phyloP scores from a whole-genome alignment of 1,284 basidiomycete genomes.

The Apiotrichum porosum region DNA sequence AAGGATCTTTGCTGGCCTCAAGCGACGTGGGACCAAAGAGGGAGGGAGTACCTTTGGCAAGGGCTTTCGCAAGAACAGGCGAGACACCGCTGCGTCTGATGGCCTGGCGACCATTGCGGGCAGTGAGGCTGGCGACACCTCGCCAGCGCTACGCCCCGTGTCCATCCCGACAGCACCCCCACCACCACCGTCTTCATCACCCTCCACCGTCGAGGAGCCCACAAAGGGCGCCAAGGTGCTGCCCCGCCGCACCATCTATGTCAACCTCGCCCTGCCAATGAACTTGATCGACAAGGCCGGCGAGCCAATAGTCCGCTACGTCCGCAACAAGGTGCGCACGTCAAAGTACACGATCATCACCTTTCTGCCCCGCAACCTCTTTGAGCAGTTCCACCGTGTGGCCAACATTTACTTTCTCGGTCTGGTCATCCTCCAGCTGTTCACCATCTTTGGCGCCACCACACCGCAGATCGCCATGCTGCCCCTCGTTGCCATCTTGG shows the following conservation, averaged over 20 bases:
- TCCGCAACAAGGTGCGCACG: slow-evolving; percentile 90
- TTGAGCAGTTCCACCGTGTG: slow-evolving; percentile 82
- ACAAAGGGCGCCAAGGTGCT: slow-evolving; percentile 15
- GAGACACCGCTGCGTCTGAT: neutral
- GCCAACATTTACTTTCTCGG: slow-evolving; percentile 91
- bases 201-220: neutral
- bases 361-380: slow-evolving; percentile 90
- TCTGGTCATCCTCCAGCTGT: slow-evolving; percentile 80
- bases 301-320: slow-evolving; percentile 72
- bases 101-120: neutral
- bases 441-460: slow-evolving; percentile 84
- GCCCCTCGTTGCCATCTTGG: slow-evolving; percentile 80
- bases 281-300: slow-evolving; percentile 51
- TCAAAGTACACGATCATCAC: slow-evolving; percentile 89
- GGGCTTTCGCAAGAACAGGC: no score
- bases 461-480: slow-evolving; percentile 77
- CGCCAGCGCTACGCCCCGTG: no score
- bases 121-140: neutral
- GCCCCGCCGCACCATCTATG: slow-evolving; percentile 68
- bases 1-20: slow-evolving; percentile 51
- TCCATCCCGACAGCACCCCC: neutral
- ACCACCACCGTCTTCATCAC: neutral
- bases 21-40: neutral
- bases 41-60: no score
- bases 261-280: slow-evolving; percentile 55